These are phyloP conservation scores for Elsinoe necatrix DNA, from an alignment of 2,329 filamentous ascomycete species.

Conservation along the genomic window DNA sequence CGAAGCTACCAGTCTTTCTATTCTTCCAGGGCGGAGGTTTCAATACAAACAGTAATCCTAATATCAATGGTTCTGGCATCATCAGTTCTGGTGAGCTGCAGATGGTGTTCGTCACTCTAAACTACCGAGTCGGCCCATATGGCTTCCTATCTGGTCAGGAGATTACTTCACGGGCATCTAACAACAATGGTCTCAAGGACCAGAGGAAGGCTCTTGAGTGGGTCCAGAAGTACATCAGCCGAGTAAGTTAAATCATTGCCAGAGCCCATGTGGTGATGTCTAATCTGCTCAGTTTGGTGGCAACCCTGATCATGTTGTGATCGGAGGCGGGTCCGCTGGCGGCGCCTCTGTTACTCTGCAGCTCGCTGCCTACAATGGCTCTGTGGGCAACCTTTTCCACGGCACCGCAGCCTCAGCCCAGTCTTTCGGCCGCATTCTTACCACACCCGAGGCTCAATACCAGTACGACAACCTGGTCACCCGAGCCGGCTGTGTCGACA, in stretches of 20 bases:
- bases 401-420: conserved; percentile 48
- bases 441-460: conserved; percentile 41
- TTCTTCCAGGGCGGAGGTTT: conserved; percentile 45
- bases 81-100: conserved; percentile 49
- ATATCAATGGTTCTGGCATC: conserved; percentile 55
- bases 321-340: conserved; percentile 62
- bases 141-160: conserved; percentile 60
- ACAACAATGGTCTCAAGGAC: conserved; percentile 64
- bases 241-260: conserved; percentile 27
- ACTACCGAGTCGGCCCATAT: conserved; percentile 67
- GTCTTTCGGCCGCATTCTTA: conserved; percentile 44
- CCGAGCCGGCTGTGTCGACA: conserved; percentile 39
- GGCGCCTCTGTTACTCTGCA: conserved; percentile 58
- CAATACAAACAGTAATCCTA: conserved; percentile 38
- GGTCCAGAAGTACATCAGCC: conserved; percentile 56
- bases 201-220: conserved; percentile 61
- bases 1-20: conserved; percentile 56
- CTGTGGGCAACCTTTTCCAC: conserved; percentile 42
- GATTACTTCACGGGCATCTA: conserved; percentile 40
- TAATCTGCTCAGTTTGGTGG: conserved; percentile 52
- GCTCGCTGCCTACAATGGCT: conserved; percentile 46
- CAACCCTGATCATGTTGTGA: conserved; percentile 56
- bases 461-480: conserved; percentile 44
- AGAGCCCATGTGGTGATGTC: too few species aligned
- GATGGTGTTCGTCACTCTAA: conserved; percentile 63